Evolutionary conservation across 495 filamentous ascomycete genomes (phyloP).

Genomic region (Penicillium cataractarum): DNA sequence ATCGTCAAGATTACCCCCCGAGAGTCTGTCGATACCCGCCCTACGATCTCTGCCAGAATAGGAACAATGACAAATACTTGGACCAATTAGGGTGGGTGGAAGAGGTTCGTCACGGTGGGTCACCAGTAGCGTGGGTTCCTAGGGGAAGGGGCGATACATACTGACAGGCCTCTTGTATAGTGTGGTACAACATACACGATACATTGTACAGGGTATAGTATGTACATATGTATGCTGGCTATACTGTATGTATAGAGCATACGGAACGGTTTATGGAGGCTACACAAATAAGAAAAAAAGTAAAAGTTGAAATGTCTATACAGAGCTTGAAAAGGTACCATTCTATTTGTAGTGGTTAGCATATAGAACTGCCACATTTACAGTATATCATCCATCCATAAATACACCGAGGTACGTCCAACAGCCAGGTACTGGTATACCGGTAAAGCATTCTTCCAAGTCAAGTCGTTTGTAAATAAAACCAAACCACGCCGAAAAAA

Average conservation of each 20-base stretch:
- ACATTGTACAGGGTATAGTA: neutral
- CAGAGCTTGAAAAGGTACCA: neutral
- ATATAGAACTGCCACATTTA: no score
- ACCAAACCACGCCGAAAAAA: neutral
- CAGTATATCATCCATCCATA: neutral
- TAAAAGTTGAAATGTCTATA: neutral
- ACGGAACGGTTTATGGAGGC: no score
- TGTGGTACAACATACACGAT: neutral
- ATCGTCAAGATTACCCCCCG: constrained; percentile 9
- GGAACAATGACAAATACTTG: constrained; percentile 47
- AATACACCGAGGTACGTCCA: neutral
- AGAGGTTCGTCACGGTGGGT: constrained; percentile 30
- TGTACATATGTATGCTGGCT: neutral
- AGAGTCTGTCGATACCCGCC: constrained; percentile 23
- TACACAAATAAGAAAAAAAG: neutral
- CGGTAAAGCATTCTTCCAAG: neutral
- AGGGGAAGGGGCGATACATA: neutral
- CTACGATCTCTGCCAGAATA: constrained; percentile 35
- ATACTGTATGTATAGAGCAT: neutral
- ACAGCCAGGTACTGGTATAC: neutral
- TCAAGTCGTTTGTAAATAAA: neutral
- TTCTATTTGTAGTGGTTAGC: neutral
- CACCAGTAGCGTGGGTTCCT: constrained; percentile 9
- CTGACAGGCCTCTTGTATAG: neutral
- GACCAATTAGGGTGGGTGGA: constrained; percentile 20